Evolutionary conservation across 805 yeast genomes (phyloP).

Genomic region (Candida suzukii): DNA sequence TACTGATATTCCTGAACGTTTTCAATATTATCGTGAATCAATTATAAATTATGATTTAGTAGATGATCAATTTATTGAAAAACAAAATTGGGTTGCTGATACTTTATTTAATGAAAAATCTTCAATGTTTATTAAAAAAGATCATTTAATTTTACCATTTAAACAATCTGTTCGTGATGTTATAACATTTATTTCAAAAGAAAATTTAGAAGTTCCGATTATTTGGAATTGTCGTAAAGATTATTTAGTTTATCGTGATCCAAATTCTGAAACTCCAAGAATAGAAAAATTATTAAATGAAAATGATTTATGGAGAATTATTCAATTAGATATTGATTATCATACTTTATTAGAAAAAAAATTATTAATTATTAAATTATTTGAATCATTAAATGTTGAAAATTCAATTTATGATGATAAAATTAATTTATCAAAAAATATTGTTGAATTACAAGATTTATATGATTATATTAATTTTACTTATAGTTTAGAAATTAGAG

Average conservation of each 20-base stretch:
- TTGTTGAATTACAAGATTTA: slow-evolving; percentile 81
- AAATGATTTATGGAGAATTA: slow-evolving; percentile 90
- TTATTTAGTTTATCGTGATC: slow-evolving; percentile 51
- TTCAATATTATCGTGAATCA: slow-evolving; percentile 64
- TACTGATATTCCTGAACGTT: slow-evolving; percentile 89
- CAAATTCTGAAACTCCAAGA: slow-evolving; percentile 31
- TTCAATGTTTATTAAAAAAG: slow-evolving; percentile 29
- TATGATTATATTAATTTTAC: slow-evolving; percentile 76
- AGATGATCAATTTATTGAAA: slow-evolving; percentile 61
- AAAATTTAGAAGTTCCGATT: slow-evolving; percentile 85
- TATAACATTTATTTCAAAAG: slow-evolving; percentile 65
- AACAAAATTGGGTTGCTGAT: slow-evolving; percentile 76
- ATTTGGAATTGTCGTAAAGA: slow-evolving; percentile 95
- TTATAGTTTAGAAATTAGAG: slow-evolving; percentile 54
- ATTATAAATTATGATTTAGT: slow-evolving; percentile 63
- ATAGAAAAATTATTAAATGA: slow-evolving; percentile 55
- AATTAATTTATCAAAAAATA: slow-evolving; percentile 47
- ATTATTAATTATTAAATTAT: slow-evolving; percentile 46
- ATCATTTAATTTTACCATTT: slow-evolving; percentile 41
- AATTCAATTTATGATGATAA: slow-evolving; percentile 55
- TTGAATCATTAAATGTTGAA: slow-evolving; percentile 42
- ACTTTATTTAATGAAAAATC: slow-evolving; percentile 53
- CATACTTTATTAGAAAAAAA: slow-evolving; percentile 78
- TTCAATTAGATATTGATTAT: slow-evolving; percentile 79
- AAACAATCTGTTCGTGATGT: slow-evolving; percentile 63